Percentiles rank a stretch among this genome's conserved stretches.
phyloP scores from a whole-genome alignment of 805 yeast species.

The Cyberlindnera xylosilytica region DNA sequence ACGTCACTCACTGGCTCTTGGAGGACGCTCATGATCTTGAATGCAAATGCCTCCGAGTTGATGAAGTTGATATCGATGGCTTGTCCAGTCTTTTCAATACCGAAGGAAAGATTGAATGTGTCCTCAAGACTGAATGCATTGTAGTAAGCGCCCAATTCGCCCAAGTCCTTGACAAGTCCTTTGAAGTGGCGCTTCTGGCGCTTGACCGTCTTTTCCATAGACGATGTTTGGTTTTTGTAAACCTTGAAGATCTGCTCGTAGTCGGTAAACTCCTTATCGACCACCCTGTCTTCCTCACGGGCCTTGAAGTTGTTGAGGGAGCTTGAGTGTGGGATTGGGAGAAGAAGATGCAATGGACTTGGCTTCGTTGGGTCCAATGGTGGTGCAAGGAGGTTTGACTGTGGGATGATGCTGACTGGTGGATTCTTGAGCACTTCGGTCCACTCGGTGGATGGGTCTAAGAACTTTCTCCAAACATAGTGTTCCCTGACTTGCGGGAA shows the following conservation, averaged over 20 bases:
- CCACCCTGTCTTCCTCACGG: conserved; percentile 16
- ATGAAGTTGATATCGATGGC: conserved; percentile 73
- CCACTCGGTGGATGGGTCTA: conserved; percentile 87
- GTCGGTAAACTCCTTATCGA: conserved; percentile 21
- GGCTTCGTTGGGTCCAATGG: conserved; percentile 58
- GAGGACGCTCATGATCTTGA: conserved; percentile 32
- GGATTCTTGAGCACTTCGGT: conserved; percentile 62
- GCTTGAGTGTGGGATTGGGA: conserved; percentile 57
- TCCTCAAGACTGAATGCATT: conserved; percentile 58
- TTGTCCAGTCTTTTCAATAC: conserved; percentile 81
- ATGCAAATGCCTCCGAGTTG: conserved; percentile 41
- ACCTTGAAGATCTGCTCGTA: conserved; percentile 26
- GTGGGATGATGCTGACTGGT: conserved; percentile 51
- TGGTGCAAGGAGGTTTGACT: conserved; percentile 53
- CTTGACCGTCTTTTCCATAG: conserved; percentile 23
- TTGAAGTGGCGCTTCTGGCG: conserved; percentile 36
- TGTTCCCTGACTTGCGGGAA: conserved; percentile 55
- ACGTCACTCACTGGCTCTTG: conserved; percentile 39
- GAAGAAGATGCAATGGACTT: conserved; percentile 54
- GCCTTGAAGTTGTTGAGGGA: conserved; percentile 27
- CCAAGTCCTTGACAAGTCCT: conserved; percentile 60
- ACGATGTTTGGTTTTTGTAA: conserved; percentile 25
- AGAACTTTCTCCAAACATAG: conserved; percentile 66
- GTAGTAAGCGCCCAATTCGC: conserved; percentile 73
- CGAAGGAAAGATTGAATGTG: conserved; percentile 41